Conservation (phyloP, 371 early-diverging fungal species). For the Mucor ambiguus region DNA sequence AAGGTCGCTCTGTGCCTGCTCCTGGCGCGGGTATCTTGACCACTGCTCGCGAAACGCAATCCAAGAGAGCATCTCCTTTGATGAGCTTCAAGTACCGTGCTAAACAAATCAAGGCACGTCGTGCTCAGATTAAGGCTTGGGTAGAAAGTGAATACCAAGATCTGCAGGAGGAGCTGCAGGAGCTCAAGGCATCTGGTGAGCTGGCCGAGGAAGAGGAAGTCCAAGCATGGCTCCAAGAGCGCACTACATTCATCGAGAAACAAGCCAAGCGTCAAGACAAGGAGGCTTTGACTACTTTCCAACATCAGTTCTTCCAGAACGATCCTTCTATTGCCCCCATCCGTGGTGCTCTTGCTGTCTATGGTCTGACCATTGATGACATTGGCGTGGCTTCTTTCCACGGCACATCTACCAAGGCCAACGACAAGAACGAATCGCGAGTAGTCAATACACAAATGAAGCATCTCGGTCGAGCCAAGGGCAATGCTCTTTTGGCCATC, state of each 20-base stretch:
- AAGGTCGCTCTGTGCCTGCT: conserved; percentile 94
- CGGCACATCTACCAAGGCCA: conserved; percentile 96
- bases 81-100: conserved; percentile 91
- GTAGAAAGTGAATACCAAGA: conserved; percentile 81
- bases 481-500: conserved; percentile 81
- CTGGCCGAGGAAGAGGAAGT: conserved; percentile 64
- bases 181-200: conserved; percentile 65
- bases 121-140: conserved; percentile 87
- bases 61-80: conserved; percentile 73
- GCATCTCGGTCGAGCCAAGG: conserved; percentile 89
- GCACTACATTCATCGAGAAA: conserved; percentile 82
- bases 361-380: conserved; percentile 91
- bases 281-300: conserved; percentile 82
- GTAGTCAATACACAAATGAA: conserved; percentile 87
- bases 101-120: conserved; percentile 80
- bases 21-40: conserved; percentile 97
- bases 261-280: conserved; percentile 87
- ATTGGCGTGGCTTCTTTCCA: conserved; percentile 98
- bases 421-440: conserved; percentile 95
- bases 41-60: conserved; percentile 82
- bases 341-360: conserved; percentile 90
- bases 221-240: conserved; percentile 66
- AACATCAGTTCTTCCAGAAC: conserved; percentile 85
- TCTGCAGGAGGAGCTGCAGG: conserved; percentile 74
- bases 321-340: conserved; percentile 88